phyloP scores from a whole-genome alignment of 1,284 basidiomycete genomes.

The Fomitopsis palustris region DNA sequence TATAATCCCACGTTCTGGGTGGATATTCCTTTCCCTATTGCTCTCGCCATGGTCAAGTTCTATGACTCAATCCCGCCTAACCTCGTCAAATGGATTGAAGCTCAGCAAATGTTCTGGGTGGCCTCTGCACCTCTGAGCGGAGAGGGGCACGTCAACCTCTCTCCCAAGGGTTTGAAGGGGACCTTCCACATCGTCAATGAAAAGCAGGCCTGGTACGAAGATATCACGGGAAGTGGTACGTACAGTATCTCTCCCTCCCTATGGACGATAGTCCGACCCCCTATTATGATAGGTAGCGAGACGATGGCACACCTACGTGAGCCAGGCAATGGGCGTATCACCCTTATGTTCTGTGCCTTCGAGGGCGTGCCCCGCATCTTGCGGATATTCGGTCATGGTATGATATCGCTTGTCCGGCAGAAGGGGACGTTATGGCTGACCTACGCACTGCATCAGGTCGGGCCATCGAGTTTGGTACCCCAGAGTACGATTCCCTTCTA shows the following conservation, averaged over 20 bases:
- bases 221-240: constrained; percentile 52
- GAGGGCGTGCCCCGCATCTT: constrained; percentile 50
- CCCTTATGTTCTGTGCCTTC: constrained; percentile 52
- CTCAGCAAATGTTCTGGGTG: constrained; percentile 55
- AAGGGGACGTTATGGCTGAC: too few relatives aligned
- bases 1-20: too few relatives aligned
- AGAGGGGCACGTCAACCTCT: constrained; percentile 52
- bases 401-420: not conserved
- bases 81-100: constrained; percentile 44
- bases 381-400: constrained; percentile 50
- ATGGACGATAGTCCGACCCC: not conserved
- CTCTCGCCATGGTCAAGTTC: constrained; percentile 41
- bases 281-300: constrained; percentile 38
- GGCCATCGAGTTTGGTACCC: constrained; percentile 50
- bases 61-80: constrained; percentile 44
- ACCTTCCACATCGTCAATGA: constrained; percentile 46
- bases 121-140: constrained; percentile 49
- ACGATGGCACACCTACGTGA: constrained; percentile 58
- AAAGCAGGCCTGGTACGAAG: constrained; percentile 53
- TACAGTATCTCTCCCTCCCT: not conserved
- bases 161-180: constrained; percentile 47
- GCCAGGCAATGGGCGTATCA: constrained; percentile 46
- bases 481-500: constrained; percentile 44
- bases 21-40: not conserved
- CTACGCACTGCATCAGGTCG: constrained; percentile 30